Conservation (phyloP, 202 grass and related monocot species). For the Cymbopogon flexuosus region DNA sequence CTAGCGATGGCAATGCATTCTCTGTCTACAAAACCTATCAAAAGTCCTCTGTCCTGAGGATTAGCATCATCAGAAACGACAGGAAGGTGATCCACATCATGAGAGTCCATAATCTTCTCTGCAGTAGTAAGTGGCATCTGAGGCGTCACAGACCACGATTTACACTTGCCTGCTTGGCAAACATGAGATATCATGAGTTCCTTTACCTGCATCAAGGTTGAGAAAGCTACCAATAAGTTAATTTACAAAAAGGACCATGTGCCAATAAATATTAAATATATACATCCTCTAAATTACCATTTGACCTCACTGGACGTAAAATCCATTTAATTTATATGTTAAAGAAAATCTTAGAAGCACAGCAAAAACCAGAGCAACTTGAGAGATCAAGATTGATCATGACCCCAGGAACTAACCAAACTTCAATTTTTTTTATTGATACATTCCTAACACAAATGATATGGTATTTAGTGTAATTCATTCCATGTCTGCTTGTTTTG, state of each 20-base stretch:
- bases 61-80: slow-evolving; percentile 54
- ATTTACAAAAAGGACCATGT: slow-evolving; percentile 7
- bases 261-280: not conserved
- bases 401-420: not conserved
- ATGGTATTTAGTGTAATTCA: not conserved
- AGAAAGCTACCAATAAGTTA: slow-evolving; percentile 11
- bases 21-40: slow-evolving; percentile 67
- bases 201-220: slow-evolving; percentile 34
- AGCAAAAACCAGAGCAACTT: slow-evolving; percentile 5
- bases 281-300: slow-evolving; percentile 1
- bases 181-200: slow-evolving; percentile 51
- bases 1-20: slow-evolving; percentile 58
- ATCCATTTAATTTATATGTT: not conserved
- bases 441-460: not conserved
- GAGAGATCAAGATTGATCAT: not conserved
- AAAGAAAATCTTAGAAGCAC: not conserved
- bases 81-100: slow-evolving; percentile 53
- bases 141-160: slow-evolving; percentile 49
- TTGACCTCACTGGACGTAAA: slow-evolving; percentile 5
- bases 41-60: slow-evolving; percentile 4
- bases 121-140: slow-evolving; percentile 47
- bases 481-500: not conserved
- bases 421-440: not conserved
- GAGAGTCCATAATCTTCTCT: slow-evolving; percentile 73
- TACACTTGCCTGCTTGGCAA: slow-evolving; percentile 44